Conservation (phyloP, 805 yeast genomes). For the Saturnispora gosingensis region DNA sequence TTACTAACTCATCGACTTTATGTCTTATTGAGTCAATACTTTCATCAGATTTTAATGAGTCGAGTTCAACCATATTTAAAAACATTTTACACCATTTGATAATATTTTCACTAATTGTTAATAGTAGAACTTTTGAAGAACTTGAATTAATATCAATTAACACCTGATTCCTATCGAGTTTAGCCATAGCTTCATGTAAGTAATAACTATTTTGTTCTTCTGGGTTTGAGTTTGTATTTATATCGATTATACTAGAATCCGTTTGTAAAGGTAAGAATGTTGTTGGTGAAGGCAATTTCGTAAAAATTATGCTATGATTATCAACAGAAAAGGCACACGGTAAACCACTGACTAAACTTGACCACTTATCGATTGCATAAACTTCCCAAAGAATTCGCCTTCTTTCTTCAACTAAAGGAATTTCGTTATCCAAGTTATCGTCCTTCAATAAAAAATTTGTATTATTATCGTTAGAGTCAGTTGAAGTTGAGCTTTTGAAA, state of each 20-base stretch:
- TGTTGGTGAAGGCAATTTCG: conserved; percentile 26
- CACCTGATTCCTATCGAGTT: conserved; percentile 22
- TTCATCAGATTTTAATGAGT: conserved; percentile 16
- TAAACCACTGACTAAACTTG: conserved; percentile 25
- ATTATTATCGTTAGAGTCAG: conserved; percentile 1
- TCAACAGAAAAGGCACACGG: conserved; percentile 25
- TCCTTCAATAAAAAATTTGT: conserved; percentile 11
- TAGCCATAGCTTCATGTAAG: conserved; percentile 25
- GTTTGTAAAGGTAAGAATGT: conserved; percentile 14
- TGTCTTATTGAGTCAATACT: conserved; percentile 15
- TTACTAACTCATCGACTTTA: conserved; percentile 22
- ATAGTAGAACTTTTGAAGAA: conserved; percentile 20
- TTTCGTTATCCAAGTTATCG: conserved; percentile 20
- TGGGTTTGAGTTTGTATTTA: background rate
- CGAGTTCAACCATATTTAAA: conserved; percentile 22
- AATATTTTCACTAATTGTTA: conserved; percentile 26
- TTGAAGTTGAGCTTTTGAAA: conserved; percentile 10
- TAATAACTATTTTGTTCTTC: conserved; percentile 14
- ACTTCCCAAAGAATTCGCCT: conserved; percentile 27
- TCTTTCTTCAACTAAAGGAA: conserved; percentile 23
- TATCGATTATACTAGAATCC: conserved; percentile 1
- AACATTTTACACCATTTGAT: conserved; percentile 27
- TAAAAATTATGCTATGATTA: conserved; percentile 20
- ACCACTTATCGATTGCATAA: conserved; percentile 25
- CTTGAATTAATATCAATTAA: conserved; percentile 21